These are phyloP conservation scores for Boletus subcaerulescens DNA, from an alignment of 768 basidiomycete species.

Conservation along the genomic window DNA sequence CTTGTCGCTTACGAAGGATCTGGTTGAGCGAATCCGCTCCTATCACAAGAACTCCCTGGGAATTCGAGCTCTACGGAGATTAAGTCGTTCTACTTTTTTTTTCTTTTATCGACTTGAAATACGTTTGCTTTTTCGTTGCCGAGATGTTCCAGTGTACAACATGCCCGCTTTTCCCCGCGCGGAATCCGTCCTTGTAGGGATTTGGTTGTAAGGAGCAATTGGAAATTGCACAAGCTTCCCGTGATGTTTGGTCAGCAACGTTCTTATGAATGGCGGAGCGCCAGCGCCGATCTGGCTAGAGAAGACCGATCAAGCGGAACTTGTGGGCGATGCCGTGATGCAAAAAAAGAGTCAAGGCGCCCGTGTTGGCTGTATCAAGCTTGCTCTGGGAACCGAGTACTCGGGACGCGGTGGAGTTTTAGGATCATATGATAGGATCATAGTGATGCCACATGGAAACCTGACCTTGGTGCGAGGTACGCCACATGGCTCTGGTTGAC, in stretches of 20 bases:
- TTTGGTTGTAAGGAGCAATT: slow-evolving; percentile 18
- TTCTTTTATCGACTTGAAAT: background rate
- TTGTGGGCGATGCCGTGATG: slow-evolving; percentile 18
- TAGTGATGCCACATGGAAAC: background rate
- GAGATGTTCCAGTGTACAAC: slow-evolving; percentile 12
- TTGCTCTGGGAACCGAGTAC: slow-evolving; percentile 12
- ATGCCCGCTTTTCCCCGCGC: slow-evolving; percentile 18
- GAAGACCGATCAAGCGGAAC: slow-evolving; percentile 14
- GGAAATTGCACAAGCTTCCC: slow-evolving; percentile 22
- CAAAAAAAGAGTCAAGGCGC: background rate
- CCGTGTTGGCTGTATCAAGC: slow-evolving; percentile 3
- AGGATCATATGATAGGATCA: background rate
- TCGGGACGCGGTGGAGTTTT: background rate
- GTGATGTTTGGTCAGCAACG: slow-evolving; percentile 1
- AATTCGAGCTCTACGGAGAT: slow-evolving; percentile 65
- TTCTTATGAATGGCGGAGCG: slow-evolving; percentile 11
- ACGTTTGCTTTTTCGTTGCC: slow-evolving; percentile 6
- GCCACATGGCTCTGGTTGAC: slow-evolving; percentile 9
- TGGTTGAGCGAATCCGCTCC: slow-evolving; percentile 67
- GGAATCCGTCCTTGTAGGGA: slow-evolving; percentile 17
- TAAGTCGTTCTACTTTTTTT: slow-evolving; percentile 13
- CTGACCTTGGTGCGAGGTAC: background rate
- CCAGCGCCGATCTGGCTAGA: slow-evolving; percentile 21
- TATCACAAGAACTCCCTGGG: slow-evolving; percentile 61
- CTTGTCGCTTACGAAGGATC: slow-evolving; percentile 70